phyloP scores from a whole-genome alignment of 2,329 filamentous ascomycete species.

The Calycina herbarum region DNA sequence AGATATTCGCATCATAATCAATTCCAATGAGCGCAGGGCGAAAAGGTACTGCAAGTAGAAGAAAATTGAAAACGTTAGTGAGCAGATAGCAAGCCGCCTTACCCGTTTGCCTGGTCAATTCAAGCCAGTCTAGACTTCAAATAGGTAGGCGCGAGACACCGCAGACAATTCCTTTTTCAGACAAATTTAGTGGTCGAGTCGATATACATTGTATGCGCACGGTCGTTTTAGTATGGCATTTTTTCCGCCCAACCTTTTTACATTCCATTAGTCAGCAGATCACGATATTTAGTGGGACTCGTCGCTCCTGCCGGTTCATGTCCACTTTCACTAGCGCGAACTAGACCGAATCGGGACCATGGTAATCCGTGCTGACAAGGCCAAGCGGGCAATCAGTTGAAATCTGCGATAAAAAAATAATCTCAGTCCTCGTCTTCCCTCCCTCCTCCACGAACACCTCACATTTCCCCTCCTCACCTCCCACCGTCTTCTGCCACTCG shows the following conservation, averaged over 20 bases:
- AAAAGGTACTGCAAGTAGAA: background rate
- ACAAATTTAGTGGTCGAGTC: background rate
- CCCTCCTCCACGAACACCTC: constrained; percentile 9
- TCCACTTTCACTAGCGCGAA: background rate
- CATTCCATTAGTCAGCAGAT: background rate
- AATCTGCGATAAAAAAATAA: constrained; percentile 21
- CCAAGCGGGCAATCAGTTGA: constrained; percentile 12
- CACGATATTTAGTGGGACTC: background rate
- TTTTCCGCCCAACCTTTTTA: background rate
- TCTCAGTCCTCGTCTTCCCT: constrained; percentile 8
- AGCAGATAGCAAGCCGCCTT: background rate
- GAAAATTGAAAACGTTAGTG: background rate
- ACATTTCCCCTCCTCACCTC: constrained; percentile 15
- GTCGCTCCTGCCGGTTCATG: background rate
- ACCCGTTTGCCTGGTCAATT: background rate
- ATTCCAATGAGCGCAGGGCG: background rate
- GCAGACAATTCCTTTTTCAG: background rate
- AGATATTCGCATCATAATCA: background rate
- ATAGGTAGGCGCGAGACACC: background rate
- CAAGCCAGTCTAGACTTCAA: background rate
- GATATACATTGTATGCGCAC: no score
- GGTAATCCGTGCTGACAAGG: constrained; percentile 4
- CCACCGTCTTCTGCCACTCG: constrained; percentile 36
- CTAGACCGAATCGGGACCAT: constrained; percentile 4
- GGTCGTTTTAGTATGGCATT: background rate